Base-by-base conservation (phyloP, 2,329 filamentous ascomycete genomes). In the Colletotrichum limetticola region DNA sequence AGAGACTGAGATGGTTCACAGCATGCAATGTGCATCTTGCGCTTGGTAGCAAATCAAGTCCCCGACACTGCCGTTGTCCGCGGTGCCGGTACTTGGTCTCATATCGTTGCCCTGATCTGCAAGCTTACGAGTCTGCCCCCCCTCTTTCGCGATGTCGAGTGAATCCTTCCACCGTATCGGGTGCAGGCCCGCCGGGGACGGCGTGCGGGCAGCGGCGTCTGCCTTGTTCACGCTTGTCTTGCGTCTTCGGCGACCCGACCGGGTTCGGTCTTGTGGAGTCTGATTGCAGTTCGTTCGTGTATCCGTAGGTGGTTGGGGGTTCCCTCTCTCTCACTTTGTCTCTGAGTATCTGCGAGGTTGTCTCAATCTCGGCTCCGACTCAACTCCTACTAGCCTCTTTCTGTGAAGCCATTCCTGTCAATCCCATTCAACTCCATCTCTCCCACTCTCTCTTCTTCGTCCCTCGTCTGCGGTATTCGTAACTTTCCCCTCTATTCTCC, bases 51-150 rank as follows among this genome's bases (percentile, higher is more conserved):
- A 30, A 8, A 6, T 4, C 58, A 68, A 19, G 69, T 68, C 52
- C 49, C n/a, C 42, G n/a, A 14, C 32, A 16, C 57, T 49, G 68
- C 68, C 35, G 3, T 61, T 22, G 22, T 19, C 52, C 69, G 16
- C 65, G 55, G 58, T 2, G 26, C 32, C 24, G 35, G 61, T 66
- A 71, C 61, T 46, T 35, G 16, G 61, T 61, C 66, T 73, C 71
- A 53, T 72, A 74, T 68, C 71, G 32, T 74, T 42, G 16, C n/a
- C 30, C 35, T 71, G 68, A 74, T 74, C 71, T 66, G 57, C 71
- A 59, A 14, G 68, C 71, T 74, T 35, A 74, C 71, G 62, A 74
- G 35, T 72, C 71, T 24, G 52, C 67, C 63, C 62, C 68, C 37
- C 53, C 26, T 42, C 42, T 55, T 24, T 53, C 53, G 52, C 66